These are phyloP conservation scores for Chrysopogon serrulatus DNA, from an alignment of 176 grass and related monocot genomes.

Conservation along the genomic window DNA sequence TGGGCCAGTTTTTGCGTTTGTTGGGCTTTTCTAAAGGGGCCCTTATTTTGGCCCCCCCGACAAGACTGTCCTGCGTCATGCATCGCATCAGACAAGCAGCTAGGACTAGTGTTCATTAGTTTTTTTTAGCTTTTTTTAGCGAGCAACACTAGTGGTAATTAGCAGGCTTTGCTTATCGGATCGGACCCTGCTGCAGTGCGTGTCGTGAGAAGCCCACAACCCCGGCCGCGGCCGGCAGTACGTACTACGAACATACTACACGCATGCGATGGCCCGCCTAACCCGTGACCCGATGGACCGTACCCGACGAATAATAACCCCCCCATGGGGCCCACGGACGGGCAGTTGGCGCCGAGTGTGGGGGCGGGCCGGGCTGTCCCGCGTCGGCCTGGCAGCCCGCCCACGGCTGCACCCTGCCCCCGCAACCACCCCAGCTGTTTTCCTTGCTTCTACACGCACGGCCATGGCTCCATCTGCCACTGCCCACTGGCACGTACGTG, in stretches of 20 bases:
- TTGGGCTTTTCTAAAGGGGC: no score
- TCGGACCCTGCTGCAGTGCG: neutral
- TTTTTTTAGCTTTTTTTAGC: no score
- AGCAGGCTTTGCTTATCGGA: no score
- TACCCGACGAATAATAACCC: constrained; percentile 1
- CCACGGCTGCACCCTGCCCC: constrained; percentile 41
- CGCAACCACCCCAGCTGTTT: constrained; percentile 35
- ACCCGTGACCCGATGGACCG: neutral
- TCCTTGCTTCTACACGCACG: neutral
- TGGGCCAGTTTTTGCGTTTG: no score
- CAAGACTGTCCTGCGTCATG: no score
- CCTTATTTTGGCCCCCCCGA: no score
- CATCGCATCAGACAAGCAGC: no score
- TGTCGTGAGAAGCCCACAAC: no score
- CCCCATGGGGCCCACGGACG: neutral
- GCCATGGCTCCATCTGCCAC: no score
- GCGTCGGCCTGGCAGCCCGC: constrained; percentile 29
- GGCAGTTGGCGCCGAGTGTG: neutral
- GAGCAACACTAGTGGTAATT: no score
- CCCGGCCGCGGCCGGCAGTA: neutral
- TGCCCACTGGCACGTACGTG: constrained; percentile 10
- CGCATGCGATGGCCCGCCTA: neutral
- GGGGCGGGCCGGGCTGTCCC: constrained; percentile 40
- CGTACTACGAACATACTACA: neutral
- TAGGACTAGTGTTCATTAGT: no score